Evolutionary conservation across 441 rosid species (phyloP).

Genomic region (Gossypium lobatum): DNA sequence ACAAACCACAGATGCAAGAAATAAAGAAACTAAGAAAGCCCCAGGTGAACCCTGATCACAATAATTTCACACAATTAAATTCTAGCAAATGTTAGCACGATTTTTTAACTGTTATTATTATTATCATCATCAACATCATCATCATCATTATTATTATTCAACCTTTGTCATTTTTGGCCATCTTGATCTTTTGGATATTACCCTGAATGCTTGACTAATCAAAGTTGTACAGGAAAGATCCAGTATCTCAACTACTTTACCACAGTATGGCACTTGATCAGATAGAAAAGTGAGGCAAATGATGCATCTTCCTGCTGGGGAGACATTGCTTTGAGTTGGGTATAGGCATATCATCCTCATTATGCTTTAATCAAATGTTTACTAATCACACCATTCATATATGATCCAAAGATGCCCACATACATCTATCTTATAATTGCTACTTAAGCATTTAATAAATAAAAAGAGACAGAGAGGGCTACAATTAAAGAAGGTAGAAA

Average conservation of each 20-base stretch:
- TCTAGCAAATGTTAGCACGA: neutral
- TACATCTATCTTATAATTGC: neutral
- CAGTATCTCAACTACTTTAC: neutral
- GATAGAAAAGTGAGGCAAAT: neutral
- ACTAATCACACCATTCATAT: neutral
- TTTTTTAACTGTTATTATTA: neutral
- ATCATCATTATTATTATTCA: neutral
- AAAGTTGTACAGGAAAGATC: neutral
- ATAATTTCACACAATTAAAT: neutral
- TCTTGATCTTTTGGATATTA: neutral
- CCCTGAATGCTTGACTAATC: neutral
- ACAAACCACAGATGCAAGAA: constrained; percentile 1
- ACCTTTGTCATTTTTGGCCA: neutral
- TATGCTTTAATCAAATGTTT: neutral
- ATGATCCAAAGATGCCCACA: neutral
- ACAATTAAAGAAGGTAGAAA: neutral
- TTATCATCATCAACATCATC: neutral
- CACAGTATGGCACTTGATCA: neutral
- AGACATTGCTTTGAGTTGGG: neutral
- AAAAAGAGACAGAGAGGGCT: neutral
- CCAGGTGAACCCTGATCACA: neutral
- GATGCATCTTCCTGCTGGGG: neutral
- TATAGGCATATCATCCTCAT: neutral
- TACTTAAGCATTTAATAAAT: neutral
- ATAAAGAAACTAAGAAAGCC: neutral